These are phyloP conservation scores for Anethum foeniculum DNA, from an alignment of 140 eudicot species.

Conservation along the genomic window DNA sequence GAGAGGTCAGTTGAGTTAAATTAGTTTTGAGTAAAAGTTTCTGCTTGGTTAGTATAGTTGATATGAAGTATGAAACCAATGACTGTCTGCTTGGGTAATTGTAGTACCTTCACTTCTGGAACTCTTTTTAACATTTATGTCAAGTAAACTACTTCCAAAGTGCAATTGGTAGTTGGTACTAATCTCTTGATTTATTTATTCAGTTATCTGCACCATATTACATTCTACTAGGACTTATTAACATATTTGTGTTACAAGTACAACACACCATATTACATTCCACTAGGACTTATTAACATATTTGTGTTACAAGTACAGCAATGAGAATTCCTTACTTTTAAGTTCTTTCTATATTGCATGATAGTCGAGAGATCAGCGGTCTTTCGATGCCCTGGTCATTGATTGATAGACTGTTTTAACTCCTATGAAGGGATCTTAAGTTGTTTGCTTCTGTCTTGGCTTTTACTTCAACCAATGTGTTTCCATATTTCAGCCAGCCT, in stretches of 20 bases:
- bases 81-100: neutral
- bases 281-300: too few relatives aligned
- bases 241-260: neutral
- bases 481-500: neutral
- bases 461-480: neutral
- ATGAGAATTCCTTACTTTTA: neutral
- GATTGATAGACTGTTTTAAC: neutral
- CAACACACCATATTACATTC: too few relatives aligned
- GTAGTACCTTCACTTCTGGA: neutral
- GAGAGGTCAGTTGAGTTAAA: constrained; percentile 49
- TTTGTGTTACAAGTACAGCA: neutral
- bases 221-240: too few relatives aligned
- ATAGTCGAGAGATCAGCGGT: neutral
- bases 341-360: neutral
- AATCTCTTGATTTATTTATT: neutral
- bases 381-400: neutral
- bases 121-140: neutral
- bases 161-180: neutral
- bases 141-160: neutral
- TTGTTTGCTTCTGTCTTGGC: neutral
- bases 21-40: neutral
- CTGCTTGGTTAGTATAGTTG: neutral
- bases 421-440: neutral
- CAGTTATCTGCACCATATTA: neutral
- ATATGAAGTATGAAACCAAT: neutral